Evolutionary conservation across 306 rosid genomes (phyloP), one percentile per base, ranked within the genome.

Genomic region (Trifolium dubium): DNA sequence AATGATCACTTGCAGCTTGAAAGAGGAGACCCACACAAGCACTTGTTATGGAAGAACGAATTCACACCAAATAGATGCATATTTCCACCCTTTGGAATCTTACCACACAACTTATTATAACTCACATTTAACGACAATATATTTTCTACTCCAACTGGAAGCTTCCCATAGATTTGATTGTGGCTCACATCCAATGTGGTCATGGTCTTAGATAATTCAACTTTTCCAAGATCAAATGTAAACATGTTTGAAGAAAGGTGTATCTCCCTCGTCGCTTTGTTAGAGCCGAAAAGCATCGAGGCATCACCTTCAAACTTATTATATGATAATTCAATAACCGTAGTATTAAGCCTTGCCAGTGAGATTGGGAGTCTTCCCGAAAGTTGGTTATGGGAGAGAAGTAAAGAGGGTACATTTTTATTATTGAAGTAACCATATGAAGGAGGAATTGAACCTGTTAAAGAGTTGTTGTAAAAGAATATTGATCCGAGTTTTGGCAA

Each of bases 11-110:
- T 76, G 85, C 85, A 86, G 71, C 53, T 72, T 9, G 56, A 43
- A 5, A 88, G 85, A 2, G 92, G 88, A 12, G 85, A 35, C 4
- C 93, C 89, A 10, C 90, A 88, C 70, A 88, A 79, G 47, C 93
- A 88, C 41, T 55, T 55, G n/a, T 55, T 55, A 9, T 55, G 61
- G 13, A 55, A 23, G 13, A 55, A 55, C 2, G 61, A 55, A 0
- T 34, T 30, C 31, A 10, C 2, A 31, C 79, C 86, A 54, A 46
- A 46, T 1, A 0, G 29, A 10, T 78, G 84, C 69, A 88, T 30
- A 35, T 76, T 51, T 1, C 90, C 89, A 1, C 85, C 85, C 14
- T 47, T 50, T 6, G 87, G 86, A 84, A 88, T 88, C 64, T 76
- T 59, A 29, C 90, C 90, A 34, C 90, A 88, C 32, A 88, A 60